Conservation (phyloP, 2,329 filamentous ascomycete species). For the Xylaria sp. region DNA sequence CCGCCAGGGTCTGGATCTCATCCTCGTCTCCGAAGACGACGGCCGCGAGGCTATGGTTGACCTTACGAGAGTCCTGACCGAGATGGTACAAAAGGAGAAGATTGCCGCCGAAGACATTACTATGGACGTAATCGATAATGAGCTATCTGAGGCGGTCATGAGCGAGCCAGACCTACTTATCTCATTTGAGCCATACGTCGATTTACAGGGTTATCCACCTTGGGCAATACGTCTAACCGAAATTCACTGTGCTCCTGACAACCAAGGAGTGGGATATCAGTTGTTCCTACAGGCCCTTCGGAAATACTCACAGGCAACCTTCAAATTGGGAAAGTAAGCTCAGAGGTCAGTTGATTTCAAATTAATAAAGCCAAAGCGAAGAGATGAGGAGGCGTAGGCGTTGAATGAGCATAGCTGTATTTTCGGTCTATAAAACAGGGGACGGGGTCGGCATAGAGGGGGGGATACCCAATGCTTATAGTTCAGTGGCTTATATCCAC, state of each 20-base stretch:
- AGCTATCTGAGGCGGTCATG: slow-evolving; percentile 83
- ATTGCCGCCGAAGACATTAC: slow-evolving; percentile 84
- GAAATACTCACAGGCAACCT: slow-evolving; percentile 86
- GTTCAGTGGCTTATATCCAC: slow-evolving; percentile 45
- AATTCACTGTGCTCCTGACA: slow-evolving; percentile 83
- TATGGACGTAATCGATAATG: slow-evolving; percentile 85
- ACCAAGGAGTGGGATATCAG: slow-evolving; percentile 89
- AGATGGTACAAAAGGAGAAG: slow-evolving; percentile 93
- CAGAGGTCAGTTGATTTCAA: slow-evolving; percentile 3
- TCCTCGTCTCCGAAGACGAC: slow-evolving; percentile 88
- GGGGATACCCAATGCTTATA: slow-evolving; percentile 37
- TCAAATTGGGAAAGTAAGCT: slow-evolving; percentile 77
- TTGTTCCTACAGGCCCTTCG: slow-evolving; percentile 87
- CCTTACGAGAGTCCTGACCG: slow-evolving; percentile 89
- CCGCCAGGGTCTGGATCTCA: slow-evolving; percentile 62
- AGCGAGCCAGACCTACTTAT: slow-evolving; percentile 90
- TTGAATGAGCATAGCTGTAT: slow-evolving; percentile 14
- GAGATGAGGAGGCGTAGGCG: slow-evolving; percentile 2
- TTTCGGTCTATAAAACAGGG: slow-evolving; percentile 1
- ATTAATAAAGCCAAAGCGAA: slow-evolving; percentile 4
- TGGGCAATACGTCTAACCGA: slow-evolving; percentile 97
- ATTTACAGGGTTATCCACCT: slow-evolving; percentile 90
- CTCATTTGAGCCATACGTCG: slow-evolving; percentile 84
- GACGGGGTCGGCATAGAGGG: slow-evolving; percentile 17
- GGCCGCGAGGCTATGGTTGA: slow-evolving; percentile 95